Conservation (phyloP, 495 filamentous ascomycete genomes). For the Aspergillus cristatus region DNA sequence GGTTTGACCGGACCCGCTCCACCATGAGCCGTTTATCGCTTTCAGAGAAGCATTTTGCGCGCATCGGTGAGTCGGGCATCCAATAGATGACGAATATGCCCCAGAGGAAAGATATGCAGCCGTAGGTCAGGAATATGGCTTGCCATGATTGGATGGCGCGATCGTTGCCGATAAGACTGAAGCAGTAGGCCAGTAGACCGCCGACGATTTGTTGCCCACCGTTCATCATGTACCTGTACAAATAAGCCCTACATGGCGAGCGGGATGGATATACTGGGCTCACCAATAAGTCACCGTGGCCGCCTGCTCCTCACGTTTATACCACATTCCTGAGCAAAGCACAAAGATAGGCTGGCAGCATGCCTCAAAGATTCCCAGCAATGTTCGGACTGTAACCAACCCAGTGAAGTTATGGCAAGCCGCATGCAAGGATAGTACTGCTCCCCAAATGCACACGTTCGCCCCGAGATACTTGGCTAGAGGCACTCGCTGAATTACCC, state of each 20-base stretch:
- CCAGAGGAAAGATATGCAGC: constrained; percentile 42
- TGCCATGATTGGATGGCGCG: constrained; percentile 44
- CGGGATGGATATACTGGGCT: not conserved
- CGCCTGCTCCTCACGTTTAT: constrained; percentile 58
- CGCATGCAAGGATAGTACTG: constrained; percentile 46
- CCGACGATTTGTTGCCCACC: constrained; percentile 48
- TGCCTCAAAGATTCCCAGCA: constrained; percentile 62
- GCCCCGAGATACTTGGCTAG: constrained; percentile 53
- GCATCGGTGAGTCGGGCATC: constrained; percentile 43
- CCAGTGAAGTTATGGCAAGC: constrained; percentile 48
- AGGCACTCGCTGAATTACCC: constrained; percentile 51
- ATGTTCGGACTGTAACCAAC: constrained; percentile 46
- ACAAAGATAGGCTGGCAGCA: constrained; percentile 51
- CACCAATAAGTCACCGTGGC: constrained; percentile 57
- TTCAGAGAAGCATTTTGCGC: constrained; percentile 39
- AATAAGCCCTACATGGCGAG: not conserved
- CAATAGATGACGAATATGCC: constrained; percentile 37
- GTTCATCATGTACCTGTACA: constrained; percentile 54
- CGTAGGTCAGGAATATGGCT: constrained; percentile 51
- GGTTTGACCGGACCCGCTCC: constrained; percentile 38
- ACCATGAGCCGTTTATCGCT: constrained; percentile 42
- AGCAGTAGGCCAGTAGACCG: constrained; percentile 49
- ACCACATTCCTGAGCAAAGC: constrained; percentile 63
- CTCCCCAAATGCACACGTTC: constrained; percentile 55
- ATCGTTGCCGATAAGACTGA: constrained; percentile 40